Evolutionary conservation across 179 eudicot genomes (phyloP).

Genomic region (Actinidia chinensis): DNA sequence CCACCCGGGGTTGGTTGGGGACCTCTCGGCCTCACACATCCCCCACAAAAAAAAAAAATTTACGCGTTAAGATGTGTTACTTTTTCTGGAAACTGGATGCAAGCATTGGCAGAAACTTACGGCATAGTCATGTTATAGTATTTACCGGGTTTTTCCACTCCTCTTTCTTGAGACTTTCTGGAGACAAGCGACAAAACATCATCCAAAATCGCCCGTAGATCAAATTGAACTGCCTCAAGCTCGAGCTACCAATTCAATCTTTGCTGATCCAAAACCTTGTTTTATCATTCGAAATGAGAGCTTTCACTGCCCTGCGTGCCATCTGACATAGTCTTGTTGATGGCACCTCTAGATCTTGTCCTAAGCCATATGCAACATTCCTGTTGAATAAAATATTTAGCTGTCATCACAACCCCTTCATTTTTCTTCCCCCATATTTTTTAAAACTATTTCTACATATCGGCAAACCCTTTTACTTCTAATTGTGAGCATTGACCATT

Average conservation of each 20-base stretch:
- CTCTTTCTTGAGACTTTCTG: slow-evolving; percentile 83
- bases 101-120: not conserved
- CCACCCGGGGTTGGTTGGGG: too few relatives aligned
- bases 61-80: not conserved
- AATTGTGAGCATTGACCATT: too few relatives aligned
- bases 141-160: slow-evolving; percentile 85
- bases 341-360: slow-evolving; percentile 74
- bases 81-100: not conserved
- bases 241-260: slow-evolving; percentile 82
- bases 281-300: slow-evolving; percentile 76
- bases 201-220: slow-evolving; percentile 65
- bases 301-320: slow-evolving; percentile 87
- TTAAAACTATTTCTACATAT: not conserved
- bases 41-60: not conserved
- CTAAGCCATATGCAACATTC: slow-evolving; percentile 88
- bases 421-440: too few relatives aligned
- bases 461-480: too few relatives aligned
- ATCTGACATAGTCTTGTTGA: slow-evolving; percentile 84
- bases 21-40: too few relatives aligned
- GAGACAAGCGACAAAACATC: slow-evolving; percentile 79
- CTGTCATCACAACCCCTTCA: not conserved
- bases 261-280: slow-evolving; percentile 87
- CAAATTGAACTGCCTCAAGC: slow-evolving; percentile 73
- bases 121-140: not conserved
- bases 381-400: slow-evolving; percentile 32